A percentile compares a stretch with the other conserved stretches of the same genome.
phyloP scores from a whole-genome alignment of 179 eudicot genomes.

The Vitellaria paradoxa region DNA sequence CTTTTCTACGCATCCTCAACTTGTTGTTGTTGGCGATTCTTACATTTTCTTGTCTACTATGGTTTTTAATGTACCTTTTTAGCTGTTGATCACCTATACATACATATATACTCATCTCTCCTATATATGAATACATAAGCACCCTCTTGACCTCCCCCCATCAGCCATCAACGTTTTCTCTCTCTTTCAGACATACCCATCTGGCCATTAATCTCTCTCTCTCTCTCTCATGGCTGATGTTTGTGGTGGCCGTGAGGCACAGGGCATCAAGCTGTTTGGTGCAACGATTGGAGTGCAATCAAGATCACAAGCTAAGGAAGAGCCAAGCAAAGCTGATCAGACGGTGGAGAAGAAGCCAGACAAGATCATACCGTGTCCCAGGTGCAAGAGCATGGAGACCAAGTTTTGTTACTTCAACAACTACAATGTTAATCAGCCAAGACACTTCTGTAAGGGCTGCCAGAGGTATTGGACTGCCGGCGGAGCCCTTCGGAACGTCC shows the following conservation, averaged over 20 bases:
- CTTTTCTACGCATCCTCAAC: slow-evolving; percentile 17
- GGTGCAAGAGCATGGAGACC: slow-evolving; percentile 64
- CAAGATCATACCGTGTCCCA: slow-evolving; percentile 58
- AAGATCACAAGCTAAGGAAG: slow-evolving; percentile 27
- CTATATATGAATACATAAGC: slow-evolving; percentile 15
- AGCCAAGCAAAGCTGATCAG: slow-evolving; percentile 26
- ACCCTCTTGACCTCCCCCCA: slow-evolving; percentile 9
- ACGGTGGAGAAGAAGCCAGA: slow-evolving; percentile 44
- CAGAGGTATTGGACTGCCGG: slow-evolving; percentile 73
- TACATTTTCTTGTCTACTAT: neutral
- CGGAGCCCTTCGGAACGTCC: slow-evolving; percentile 58
- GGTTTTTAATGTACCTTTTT: slow-evolving; percentile 14
- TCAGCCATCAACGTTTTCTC: slow-evolving; percentile 10
- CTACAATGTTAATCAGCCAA: slow-evolving; percentile 62
- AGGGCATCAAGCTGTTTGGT: slow-evolving; percentile 56
- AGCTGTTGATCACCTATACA: neutral
- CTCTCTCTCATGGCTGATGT: slow-evolving; percentile 34
- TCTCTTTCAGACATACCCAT: slow-evolving; percentile 1
- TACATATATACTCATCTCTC: neutral
- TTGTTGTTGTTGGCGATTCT: neutral
- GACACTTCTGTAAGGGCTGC: slow-evolving; percentile 65
- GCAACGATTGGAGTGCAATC: slow-evolving; percentile 38
- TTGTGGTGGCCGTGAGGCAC: neutral
- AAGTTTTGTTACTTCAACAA: slow-evolving; percentile 67
- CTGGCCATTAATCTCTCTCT: slow-evolving; percentile 18